Evolutionary conservation across 331 rosid genomes (phyloP).

Genomic region (Spiraea crenata): DNA sequence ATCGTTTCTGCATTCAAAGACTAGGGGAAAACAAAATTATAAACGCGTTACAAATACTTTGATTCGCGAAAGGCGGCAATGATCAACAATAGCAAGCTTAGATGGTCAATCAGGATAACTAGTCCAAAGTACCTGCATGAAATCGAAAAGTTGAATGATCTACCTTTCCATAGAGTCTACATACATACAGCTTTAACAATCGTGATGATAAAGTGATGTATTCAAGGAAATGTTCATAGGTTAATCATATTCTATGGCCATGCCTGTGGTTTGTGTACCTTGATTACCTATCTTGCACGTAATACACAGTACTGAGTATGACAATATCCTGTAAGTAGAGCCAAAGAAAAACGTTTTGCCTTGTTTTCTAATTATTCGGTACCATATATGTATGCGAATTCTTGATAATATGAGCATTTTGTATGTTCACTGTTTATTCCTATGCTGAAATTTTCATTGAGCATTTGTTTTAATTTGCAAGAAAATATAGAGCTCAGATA

Average conservation of each 20-base stretch:
- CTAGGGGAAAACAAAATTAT: neutral
- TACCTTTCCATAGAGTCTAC: neutral
- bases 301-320: neutral
- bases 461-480: neutral
- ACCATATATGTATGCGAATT: too few relatives aligned
- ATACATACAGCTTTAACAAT: neutral
- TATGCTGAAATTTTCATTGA: neutral
- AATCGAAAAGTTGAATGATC: neutral
- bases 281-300: neutral
- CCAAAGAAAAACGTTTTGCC: neutral
- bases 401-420: neutral
- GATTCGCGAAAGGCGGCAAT: slow-evolving; percentile 15
- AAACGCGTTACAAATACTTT: neutral
- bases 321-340: neutral
- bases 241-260: neutral
- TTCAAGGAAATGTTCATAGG: slow-evolving; percentile 1
- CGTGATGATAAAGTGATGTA: slow-evolving; percentile 6
- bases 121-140: neutral
- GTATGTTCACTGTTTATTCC: neutral
- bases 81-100: neutral
- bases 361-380: neutral
- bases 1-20: slow-evolving; percentile 9
- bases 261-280: neutral
- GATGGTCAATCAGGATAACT: slow-evolving; percentile 1
- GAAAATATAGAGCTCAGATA: neutral